Base-by-base conservation (phyloP, 1,284 basidiomycete species). In the Mycosarcoma maydis region DNA sequence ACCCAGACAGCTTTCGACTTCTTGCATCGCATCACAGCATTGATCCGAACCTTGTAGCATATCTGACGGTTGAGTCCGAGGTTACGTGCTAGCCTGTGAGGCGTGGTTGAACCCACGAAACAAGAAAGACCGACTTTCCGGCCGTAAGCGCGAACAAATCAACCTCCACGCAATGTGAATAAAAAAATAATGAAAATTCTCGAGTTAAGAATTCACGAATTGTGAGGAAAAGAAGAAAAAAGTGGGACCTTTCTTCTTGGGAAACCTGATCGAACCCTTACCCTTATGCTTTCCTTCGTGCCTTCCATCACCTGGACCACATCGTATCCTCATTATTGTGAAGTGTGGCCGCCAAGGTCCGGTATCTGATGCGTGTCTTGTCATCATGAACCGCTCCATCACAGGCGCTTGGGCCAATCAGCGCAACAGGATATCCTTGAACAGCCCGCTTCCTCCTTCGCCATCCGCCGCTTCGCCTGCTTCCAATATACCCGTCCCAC, bases 301-400 rank as follows among this genome's bases (percentile, higher is more conserved):
- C 13, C 19, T 17, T n/a, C 27, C 43, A 27, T 27, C 42, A 38
- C 20, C 36, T 43, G 20, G 16, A 29, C 17, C 19, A 6, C 47
- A 14, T 43, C 46, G 34, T 16, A 27, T 33, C 39, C 29, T n/a
- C 34, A 14, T 26, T 33, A 13, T 36, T 14, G n/a, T n/a, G n/a
- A 26, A 33, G 32, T 27, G 43, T 17, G 45, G 27, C 37, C 23
- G 30, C 36, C 40, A 16, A 24, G 38, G 57, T 47, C 29, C 27
- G 36, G 33, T 46, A 32, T 59, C 62, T 58, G 49, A 61, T 68
- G 65, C 23, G 50, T 46, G 9, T 37, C 33, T 44, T 9, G 19
- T 36, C 55, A 52, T 24, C 34, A 80, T 80, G 77, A 80, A 80
- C 38, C 67, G 65, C 42, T 73, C 72, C 41, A 80, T 80, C 46